A percentile compares a stretch with the other conserved stretches of the same genome.
These are phyloP conservation scores for Striga hermonthica DNA, from an alignment of 305 asterid species.

Conservation along the genomic window DNA sequence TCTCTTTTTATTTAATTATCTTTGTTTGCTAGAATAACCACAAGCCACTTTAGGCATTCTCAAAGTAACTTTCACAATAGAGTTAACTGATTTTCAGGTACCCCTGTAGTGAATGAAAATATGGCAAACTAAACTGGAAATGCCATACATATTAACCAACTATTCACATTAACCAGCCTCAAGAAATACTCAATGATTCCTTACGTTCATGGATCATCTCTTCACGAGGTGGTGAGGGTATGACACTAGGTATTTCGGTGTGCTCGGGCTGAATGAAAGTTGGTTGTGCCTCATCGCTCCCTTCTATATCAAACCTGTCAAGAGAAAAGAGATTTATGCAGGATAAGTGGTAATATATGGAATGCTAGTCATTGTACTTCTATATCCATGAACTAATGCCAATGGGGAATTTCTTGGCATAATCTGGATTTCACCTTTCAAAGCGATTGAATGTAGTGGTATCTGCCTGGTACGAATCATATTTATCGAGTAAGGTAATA, in stretches of 20 bases:
- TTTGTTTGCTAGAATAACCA: neutral
- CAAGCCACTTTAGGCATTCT: constrained; percentile 10
- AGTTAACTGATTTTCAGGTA: constrained; percentile 18
- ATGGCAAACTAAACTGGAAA: constrained; percentile 20
- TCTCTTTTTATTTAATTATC: constrained; percentile 1
- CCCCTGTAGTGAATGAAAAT: constrained; percentile 24
- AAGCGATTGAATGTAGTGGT: constrained; percentile 53
- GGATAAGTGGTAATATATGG: constrained; percentile 20
- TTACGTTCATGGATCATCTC: constrained; percentile 49
- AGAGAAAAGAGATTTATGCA: constrained; percentile 22
- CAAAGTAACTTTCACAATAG: constrained; percentile 11
- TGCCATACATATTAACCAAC: constrained; percentile 7
- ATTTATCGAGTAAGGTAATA: constrained; percentile 62
- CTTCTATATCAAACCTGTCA: constrained; percentile 82
- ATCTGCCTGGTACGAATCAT: constrained; percentile 48
- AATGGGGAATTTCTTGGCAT: constrained; percentile 26
- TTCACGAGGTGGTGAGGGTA: constrained; percentile 68
- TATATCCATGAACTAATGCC: neutral
- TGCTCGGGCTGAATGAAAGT: constrained; percentile 57
- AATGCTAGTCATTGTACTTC: constrained; percentile 1
- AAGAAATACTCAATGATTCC: constrained; percentile 24
- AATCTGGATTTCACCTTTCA: constrained; percentile 58
- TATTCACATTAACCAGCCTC: constrained; percentile 23
- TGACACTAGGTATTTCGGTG: constrained; percentile 50
- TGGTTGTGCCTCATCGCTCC: constrained; percentile 58